These are phyloP conservation scores for Cercospora sesami DNA, from an alignment of 2,329 filamentous ascomycete species.

Conservation along the genomic window DNA sequence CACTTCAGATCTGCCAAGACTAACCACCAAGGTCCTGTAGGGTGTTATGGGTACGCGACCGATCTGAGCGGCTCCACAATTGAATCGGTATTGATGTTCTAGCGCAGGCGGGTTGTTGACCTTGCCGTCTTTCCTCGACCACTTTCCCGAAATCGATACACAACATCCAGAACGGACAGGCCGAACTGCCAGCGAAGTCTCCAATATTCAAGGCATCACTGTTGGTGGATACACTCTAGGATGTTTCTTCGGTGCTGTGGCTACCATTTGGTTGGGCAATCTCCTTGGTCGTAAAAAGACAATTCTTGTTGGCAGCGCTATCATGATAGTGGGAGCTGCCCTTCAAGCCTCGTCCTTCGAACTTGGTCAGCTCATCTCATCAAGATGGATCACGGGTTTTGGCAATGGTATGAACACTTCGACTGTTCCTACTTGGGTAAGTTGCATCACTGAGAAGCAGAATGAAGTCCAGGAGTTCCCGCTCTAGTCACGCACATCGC, in stretches of 20 bases:
- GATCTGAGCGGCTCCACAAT: not conserved
- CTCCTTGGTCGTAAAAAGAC: constrained; percentile 57
- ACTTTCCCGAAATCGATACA: constrained; percentile 42
- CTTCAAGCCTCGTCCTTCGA: constrained; percentile 57
- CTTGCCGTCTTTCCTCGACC: constrained; percentile 41
- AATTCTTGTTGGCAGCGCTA: constrained; percentile 59
- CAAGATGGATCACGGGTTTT: constrained; percentile 53
- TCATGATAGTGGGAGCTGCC: constrained; percentile 61
- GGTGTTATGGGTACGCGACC: constrained; percentile 43
- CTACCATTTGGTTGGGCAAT: constrained; percentile 56
- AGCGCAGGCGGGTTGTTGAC: constrained; percentile 41
- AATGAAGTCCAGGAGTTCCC: too few relatives aligned
- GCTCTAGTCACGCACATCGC: not conserved
- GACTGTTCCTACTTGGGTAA: constrained; percentile 44
- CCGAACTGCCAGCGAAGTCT: constrained; percentile 40
- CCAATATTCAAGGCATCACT: constrained; percentile 18
- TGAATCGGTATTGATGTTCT: not conserved
- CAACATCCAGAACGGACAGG: constrained; percentile 20
- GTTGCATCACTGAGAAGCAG: not conserved
- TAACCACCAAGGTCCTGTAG: constrained; percentile 7
- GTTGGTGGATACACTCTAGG: constrained; percentile 18
- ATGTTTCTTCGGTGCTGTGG: constrained; percentile 29
- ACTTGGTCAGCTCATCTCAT: constrained; percentile 49
- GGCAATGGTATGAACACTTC: constrained; percentile 42
- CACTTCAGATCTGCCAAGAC: constrained; percentile 29